Percentiles rank a stretch among this genome's conserved stretches.
Evolutionary conservation across 2,329 filamentous ascomycete species (phyloP).

Genomic region (Fusarium sp.): DNA sequence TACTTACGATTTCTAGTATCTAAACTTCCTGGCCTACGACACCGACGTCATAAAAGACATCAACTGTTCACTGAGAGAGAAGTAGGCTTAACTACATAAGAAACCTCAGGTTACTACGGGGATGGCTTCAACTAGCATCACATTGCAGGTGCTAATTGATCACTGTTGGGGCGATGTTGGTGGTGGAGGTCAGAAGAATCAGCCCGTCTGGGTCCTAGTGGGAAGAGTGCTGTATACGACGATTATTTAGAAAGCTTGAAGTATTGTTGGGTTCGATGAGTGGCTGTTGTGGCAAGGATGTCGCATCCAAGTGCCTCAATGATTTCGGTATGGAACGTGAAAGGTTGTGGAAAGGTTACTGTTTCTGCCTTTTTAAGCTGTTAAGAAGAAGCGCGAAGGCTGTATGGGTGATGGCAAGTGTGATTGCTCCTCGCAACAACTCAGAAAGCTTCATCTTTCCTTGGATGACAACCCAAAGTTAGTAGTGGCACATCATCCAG

Average conservation of each 20-base stretch:
- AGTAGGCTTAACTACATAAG: neutral
- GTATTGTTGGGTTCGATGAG: neutral
- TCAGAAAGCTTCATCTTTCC: neutral
- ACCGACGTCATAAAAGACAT: neutral
- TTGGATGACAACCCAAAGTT: neutral
- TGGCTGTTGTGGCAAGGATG: neutral
- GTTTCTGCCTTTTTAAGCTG: neutral
- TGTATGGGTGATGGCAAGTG: neutral
- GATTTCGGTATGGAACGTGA: neutral
- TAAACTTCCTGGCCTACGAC: neutral
- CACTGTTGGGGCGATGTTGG: neutral
- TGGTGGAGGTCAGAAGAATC: neutral
- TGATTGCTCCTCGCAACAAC: neutral
- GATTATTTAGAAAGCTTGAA: neutral
- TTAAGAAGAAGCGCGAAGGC: neutral
- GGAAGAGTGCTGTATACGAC: neutral
- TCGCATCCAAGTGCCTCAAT: neutral
- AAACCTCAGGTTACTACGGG: neutral
- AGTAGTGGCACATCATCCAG: neutral
- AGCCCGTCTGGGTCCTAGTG: neutral
- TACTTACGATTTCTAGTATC: neutral
- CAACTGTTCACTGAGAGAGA: neutral
- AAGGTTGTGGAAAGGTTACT: neutral
- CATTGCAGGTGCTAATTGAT: neutral
- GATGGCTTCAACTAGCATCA: neutral